Evolutionary conservation across 768 basidiomycete genomes (phyloP).

Genomic region (Tylopilus sp.): DNA sequence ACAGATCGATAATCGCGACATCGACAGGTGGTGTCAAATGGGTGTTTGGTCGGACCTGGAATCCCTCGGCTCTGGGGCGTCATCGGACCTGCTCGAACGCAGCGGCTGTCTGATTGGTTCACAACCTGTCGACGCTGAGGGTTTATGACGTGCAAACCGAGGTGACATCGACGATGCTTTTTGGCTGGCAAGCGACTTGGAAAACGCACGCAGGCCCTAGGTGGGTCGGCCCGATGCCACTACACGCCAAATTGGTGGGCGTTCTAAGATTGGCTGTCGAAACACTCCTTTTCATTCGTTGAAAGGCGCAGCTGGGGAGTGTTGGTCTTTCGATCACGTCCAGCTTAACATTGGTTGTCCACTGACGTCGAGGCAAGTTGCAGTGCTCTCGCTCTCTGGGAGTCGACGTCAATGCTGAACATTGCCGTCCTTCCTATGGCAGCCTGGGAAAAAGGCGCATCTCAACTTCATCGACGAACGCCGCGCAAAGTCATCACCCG

Average conservation of each 20-base stretch:
- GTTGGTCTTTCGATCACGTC: slow-evolving; percentile 14
- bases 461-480: background rate
- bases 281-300: background rate
- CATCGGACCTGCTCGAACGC: background rate
- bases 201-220: no score
- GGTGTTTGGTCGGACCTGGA: slow-evolving; percentile 12
- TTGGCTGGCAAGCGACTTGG: background rate
- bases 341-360: background rate
- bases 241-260: background rate
- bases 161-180: background rate
- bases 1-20: slow-evolving; percentile 19
- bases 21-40: background rate
- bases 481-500: slow-evolving; percentile 6
- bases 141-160: background rate
- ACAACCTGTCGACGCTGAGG: background rate
- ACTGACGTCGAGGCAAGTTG: slow-evolving; percentile 4
- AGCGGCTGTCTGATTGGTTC: slow-evolving; percentile 3
- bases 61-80: slow-evolving; percentile 13
- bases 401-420: no score
- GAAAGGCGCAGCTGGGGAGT: slow-evolving; percentile 2
- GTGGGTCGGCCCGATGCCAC: background rate
- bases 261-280: background rate
- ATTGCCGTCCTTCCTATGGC: no score
- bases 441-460: background rate
- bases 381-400: no score